Base-by-base conservation (phyloP, 768 basidiomycete genomes). In the Lanmaoa rubissima region DNA sequence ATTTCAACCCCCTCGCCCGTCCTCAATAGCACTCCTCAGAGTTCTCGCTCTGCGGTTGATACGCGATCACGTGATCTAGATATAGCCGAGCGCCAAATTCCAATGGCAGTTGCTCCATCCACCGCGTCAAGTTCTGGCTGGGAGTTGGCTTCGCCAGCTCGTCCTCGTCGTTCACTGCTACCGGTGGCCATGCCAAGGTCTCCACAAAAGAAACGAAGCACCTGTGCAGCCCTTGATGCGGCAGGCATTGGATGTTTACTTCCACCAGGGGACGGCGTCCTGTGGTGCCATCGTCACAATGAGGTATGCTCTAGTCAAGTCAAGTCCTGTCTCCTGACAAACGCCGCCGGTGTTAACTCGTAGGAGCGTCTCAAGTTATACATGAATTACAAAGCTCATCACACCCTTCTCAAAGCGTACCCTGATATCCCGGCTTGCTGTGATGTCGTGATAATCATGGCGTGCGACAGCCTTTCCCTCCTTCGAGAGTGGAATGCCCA, bases 291-390 rank as follows among this genome's bases (percentile, higher is more conserved):
- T 14, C 64, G 64, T n/a, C 72, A 73, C 46, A 70, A 72, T 38
- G 72, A 73, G 57, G 71, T 65, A 16, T 13, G 64, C 45, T 35
- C 40, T 32, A 21, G 13, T 17, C 19, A 17, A 26, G 8, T 35
- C 42, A 19, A 10, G 10, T 36, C 16, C 12, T 35, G n/a, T 40
- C 11, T 41, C 19, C 13, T 28, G 16, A 36, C 28, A 19, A 28
- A 26, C 4, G 5, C 14, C 5, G 2, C 16, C 31, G 36, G 16
- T 5, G 31, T 50, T 42, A 13, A 36, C 26, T 7, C 28, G 26
- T 43, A 61, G 73, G 72, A 75, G 53, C 69, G 75, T n/a, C 63
- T 68, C 31, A 76, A 71, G 53, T 61, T 76, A 11, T 75, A 76
- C 60, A 48, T 61, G 47, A 73, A 69, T 35, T 76, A 76, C 60